phyloP scores from a whole-genome alignment of 2,329 filamentous ascomycete species.

The Cordyceps javanica region DNA sequence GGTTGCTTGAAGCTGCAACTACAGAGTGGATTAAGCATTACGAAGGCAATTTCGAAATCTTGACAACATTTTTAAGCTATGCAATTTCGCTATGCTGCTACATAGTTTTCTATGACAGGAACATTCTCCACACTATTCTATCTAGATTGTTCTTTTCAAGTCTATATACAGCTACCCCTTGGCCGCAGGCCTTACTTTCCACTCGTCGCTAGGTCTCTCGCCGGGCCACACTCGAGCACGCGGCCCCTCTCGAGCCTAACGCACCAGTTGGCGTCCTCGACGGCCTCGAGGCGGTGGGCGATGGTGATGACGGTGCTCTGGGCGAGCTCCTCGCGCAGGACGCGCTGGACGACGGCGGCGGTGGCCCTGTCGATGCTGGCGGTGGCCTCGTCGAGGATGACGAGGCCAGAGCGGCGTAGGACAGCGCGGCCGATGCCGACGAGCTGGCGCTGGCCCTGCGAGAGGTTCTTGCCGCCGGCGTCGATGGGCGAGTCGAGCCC shows the following conservation, averaged over 20 bases:
- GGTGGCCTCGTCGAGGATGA: constrained; percentile 60
- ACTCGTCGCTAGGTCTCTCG: constrained; percentile 16
- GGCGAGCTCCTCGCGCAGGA: constrained; percentile 48
- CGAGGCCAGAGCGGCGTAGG: constrained; percentile 52
- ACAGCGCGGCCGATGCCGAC: constrained; percentile 56
- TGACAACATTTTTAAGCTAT: too few relatives aligned
- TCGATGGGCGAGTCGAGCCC: constrained; percentile 46
- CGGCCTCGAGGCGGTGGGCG: constrained; percentile 59
- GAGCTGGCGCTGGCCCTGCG: constrained; percentile 57
- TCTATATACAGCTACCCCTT: neutral
- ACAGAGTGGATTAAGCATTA: too few relatives aligned
- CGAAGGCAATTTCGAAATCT: too few relatives aligned
- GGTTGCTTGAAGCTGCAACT: too few relatives aligned
- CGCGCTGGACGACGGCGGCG: constrained; percentile 50
- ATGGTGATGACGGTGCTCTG: constrained; percentile 59
- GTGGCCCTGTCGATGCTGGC: constrained; percentile 57
- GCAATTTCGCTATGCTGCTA: too few relatives aligned
- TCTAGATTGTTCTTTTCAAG: too few relatives aligned
- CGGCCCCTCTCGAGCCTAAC: constrained; percentile 46
- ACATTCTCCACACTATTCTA: too few relatives aligned
- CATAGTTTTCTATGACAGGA: too few relatives aligned
- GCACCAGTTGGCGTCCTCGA: constrained; percentile 51
- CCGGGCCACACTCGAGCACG: constrained; percentile 43
- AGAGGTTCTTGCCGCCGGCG: constrained; percentile 54
- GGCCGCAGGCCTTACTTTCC: neutral